phyloP scores from a whole-genome alignment of 2,329 filamentous ascomycete genomes.

The Shiraia bambusicola region DNA sequence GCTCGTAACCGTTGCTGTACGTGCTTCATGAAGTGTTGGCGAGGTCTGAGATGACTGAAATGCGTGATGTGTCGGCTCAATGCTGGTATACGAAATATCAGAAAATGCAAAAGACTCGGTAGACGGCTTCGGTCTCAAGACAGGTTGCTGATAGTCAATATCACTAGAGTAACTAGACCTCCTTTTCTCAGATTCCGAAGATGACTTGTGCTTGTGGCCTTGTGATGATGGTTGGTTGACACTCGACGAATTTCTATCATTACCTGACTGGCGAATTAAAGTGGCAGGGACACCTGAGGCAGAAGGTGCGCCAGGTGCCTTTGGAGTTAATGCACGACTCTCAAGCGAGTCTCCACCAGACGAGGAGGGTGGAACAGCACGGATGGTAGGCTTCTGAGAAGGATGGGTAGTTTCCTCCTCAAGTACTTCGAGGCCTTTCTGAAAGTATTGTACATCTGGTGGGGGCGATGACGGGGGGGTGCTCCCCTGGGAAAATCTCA shows the following conservation, averaged over 20 bases:
- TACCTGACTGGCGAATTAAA: constrained; percentile 22
- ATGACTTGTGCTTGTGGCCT: constrained; percentile 28
- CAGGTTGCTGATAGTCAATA: constrained; percentile 32
- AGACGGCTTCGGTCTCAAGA: constrained; percentile 30
- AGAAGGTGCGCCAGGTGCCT: constrained; percentile 41
- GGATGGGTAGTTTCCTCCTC: constrained; percentile 33
- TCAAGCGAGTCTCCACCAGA: constrained; percentile 33
- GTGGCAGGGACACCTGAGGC: constrained; percentile 35
- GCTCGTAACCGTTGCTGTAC: constrained; percentile 36
- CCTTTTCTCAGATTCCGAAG: constrained; percentile 31
- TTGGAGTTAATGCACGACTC: constrained; percentile 38
- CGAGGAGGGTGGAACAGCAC: constrained; percentile 43
- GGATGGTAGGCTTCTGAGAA: constrained; percentile 36
- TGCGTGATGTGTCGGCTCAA: constrained; percentile 29
- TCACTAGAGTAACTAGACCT: constrained; percentile 38
- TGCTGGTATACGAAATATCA: constrained; percentile 37
- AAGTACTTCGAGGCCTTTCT: constrained; percentile 38
- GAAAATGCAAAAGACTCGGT: constrained; percentile 41
- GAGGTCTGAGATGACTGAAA: constrained; percentile 30
- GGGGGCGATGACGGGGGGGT: constrained; percentile 43
- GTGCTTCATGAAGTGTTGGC: constrained; percentile 40
- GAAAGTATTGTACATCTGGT: constrained; percentile 30
- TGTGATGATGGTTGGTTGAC: constrained; percentile 25
- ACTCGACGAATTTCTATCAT: constrained; percentile 33
- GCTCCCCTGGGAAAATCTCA: constrained; percentile 43